A percentile compares a stretch with the other conserved stretches of the same genome.
Evolutionary conservation across 1,284 basidiomycete genomes (phyloP).

Genomic region (Lignosus rhinocerotis): DNA sequence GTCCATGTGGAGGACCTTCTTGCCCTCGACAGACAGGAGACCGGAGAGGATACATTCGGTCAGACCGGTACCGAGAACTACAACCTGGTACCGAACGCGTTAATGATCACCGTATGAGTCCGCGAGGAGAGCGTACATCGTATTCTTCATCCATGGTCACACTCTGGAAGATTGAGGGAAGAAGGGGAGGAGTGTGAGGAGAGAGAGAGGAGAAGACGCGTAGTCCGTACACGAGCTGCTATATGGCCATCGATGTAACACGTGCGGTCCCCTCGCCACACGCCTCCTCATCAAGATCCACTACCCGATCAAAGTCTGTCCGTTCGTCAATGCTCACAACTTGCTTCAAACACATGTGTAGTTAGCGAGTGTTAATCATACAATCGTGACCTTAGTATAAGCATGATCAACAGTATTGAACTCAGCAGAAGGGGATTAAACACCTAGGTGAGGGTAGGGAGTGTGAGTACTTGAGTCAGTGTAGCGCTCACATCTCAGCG

Average conservation of each 20-base stretch:
- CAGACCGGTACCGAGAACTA: conserved; percentile 94
- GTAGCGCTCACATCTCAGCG: too few relatives aligned
- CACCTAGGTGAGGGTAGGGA: too few relatives aligned
- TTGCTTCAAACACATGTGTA: neutral
- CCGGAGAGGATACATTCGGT: conserved; percentile 99
- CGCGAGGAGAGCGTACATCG: conserved; percentile 53
- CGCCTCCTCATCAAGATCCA: conserved; percentile 19
- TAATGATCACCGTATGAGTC: neutral
- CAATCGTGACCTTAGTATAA: too few relatives aligned
- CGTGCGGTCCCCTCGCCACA: conserved; percentile 20
- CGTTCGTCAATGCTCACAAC: neutral
- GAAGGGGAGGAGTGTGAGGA: conserved; percentile 15
- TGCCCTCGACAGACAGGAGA: conserved; percentile 95
- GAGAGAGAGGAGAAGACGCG: conserved; percentile 9
- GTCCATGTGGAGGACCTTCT: conserved; percentile 99
- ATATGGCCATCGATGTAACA: conserved; percentile 25
- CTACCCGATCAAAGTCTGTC: conserved; percentile 6
- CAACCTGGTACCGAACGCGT: conserved; percentile 56
- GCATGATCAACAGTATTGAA: too few relatives aligned
- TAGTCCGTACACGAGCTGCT: conserved; percentile 14
- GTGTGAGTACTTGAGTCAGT: too few relatives aligned
- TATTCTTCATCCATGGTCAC: conserved; percentile 85
- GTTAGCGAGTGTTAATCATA: too few relatives aligned
- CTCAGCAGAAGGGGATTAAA: too few relatives aligned
- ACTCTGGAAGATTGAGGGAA: conserved; percentile 7